Evolutionary conservation across 805 yeast genomes (phyloP).

Genomic region (Pichia eremophila): DNA sequence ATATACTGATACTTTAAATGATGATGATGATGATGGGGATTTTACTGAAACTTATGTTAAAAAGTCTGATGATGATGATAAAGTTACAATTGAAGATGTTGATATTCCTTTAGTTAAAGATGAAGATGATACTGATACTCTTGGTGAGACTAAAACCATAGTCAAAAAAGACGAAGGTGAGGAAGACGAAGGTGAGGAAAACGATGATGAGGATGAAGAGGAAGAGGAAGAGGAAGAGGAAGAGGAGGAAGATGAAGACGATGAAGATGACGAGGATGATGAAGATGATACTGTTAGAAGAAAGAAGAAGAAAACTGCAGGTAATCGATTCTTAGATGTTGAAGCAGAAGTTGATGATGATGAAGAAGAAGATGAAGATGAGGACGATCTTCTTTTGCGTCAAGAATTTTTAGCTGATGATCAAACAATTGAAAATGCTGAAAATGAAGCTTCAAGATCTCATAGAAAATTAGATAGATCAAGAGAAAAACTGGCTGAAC

Average conservation of each 20-base stretch:
- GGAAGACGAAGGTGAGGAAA: constrained; percentile 3
- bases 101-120: neutral
- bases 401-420: constrained; percentile 79
- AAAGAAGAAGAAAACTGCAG: constrained; percentile 39
- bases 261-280: constrained; percentile 44
- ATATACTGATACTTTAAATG: neutral
- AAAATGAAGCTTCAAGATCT: constrained; percentile 49
- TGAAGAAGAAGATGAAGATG: constrained; percentile 89
- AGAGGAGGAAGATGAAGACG: constrained; percentile 31
- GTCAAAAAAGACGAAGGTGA: constrained; percentile 1
- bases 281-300: constrained; percentile 49
- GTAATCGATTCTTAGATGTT: constrained; percentile 91
- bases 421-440: constrained; percentile 33
- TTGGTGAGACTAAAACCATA: neutral
- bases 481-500: constrained; percentile 79
- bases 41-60: too few species aligned
- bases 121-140: neutral
- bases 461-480: constrained; percentile 84
- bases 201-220: constrained; percentile 12
- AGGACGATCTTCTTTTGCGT: constrained; percentile 80
- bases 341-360: constrained; percentile 99
- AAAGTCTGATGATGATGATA: neutral
- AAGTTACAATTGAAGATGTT: neutral
- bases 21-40: neutral
- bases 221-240: constrained; percentile 22